Evolutionary conservation across 192 early-diverging fungal genomes (phyloP), one percentile per base, ranked within the genome.

Genomic region (Podila verticillata): DNA sequence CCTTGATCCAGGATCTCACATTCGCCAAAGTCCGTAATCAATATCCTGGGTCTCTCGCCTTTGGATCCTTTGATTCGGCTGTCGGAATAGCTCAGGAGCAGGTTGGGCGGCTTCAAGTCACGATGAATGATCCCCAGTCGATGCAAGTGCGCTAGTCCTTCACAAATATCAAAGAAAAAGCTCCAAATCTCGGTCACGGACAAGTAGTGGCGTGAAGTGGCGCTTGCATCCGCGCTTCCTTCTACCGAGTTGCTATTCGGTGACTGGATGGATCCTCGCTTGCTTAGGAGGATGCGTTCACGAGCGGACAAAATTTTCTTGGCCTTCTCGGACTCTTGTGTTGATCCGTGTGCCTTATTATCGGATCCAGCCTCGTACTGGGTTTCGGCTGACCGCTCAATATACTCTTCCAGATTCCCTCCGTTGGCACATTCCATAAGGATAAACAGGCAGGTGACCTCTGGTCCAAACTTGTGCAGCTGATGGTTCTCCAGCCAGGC

Each of bases 1-100:
- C 85, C 44, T 17, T 93, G 91, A 32, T 91, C 91, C 35, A 95
- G 63, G 22, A 96, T 85, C 80, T 97, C 97, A 84, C 97, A 99
- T 73, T 99, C 97, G 68, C 97, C 97, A 89, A 99, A 99, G 85
- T 99, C 97, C 0, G 96, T 96, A 54, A 99, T 91, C 65, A 99
- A 81, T 7, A 99, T 85, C 17, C 92, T 86, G 2, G 97, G 96
- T 24, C 87, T 49, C 34, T 80, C 77, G 28, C 77, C 77, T 24
- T 72, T 89, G 30, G 51, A 74, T 62, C 85, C 84, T 59, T 84
- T 85, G 36, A 84, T 48, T 30, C 39, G 61, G 48, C 83, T 75
- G 44, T 71, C 80, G 32, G 78, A 72, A 80, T 91, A 98, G 26
- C 92, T 92, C 31, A 99, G 82, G 30, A 99, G 83, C 61, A 98